phyloP scores from a whole-genome alignment of 2,329 filamentous ascomycete species.

The Lasiodiplodia gonubiensis region DNA sequence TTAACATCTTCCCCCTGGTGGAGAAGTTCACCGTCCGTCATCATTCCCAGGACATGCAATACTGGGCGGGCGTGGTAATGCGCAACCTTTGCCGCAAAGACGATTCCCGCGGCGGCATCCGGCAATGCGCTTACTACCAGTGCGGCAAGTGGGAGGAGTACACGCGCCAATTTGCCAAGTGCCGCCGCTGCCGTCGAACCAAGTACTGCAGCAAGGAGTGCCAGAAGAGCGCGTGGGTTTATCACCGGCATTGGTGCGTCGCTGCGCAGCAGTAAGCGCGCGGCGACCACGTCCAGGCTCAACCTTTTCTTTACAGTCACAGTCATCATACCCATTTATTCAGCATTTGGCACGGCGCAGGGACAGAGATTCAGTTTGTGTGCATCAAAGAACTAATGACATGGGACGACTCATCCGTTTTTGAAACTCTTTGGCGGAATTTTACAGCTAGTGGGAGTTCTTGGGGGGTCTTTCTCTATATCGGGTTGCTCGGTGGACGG shows the following conservation, averaged over 20 bases:
- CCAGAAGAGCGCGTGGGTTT: conserved; percentile 98
- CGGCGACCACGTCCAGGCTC: conserved; percentile 4
- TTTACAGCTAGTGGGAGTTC: conserved; percentile 27
- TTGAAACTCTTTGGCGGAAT: conserved; percentile 28
- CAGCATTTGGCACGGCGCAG: conserved; percentile 51
- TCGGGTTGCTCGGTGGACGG: conserved; percentile 18
- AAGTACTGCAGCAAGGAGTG: conserved; percentile 99
- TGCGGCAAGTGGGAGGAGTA: conserved; percentile 99
- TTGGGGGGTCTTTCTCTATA: conserved; percentile 23
- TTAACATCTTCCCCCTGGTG: conserved; percentile 97
- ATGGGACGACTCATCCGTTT: conserved; percentile 30
- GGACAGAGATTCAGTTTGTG: conserved; percentile 33
- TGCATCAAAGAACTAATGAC: conserved; percentile 31
- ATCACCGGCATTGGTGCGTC: conserved; percentile 97
- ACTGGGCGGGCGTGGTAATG: conserved; percentile 99
- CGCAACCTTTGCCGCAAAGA: conserved; percentile 98
- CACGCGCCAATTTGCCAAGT: conserved; percentile 96
- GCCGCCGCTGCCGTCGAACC: conserved; percentile 89
- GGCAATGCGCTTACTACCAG: conserved; percentile 97
- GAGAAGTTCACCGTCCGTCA: conserved; percentile 98
- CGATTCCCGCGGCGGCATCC: conserved; percentile 89
- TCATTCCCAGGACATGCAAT: conserved; percentile 97
- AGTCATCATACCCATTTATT: conserved; percentile 38
- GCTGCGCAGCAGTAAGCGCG: conserved; percentile 60
- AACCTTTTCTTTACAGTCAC: conserved; percentile 27